Conservation (phyloP, 2,329 filamentous ascomycete species). For the Xylariaceae sp. region DNA sequence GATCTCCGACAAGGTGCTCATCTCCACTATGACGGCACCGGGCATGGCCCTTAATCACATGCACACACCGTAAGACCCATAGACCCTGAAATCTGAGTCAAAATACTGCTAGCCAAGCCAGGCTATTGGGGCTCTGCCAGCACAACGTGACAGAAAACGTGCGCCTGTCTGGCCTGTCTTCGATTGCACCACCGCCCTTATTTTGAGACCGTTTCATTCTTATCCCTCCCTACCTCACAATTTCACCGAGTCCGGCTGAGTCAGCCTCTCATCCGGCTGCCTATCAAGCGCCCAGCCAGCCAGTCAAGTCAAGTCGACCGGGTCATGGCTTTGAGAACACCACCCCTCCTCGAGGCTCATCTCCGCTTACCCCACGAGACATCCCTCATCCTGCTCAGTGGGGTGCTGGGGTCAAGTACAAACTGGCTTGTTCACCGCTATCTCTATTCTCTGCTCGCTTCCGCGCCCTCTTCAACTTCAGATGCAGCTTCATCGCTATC, state of each 20-base stretch:
- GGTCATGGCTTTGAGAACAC: slow-evolving; percentile 50
- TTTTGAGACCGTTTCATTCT: neutral
- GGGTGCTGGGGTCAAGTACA: slow-evolving; percentile 59
- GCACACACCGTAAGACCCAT: slow-evolving; percentile 12
- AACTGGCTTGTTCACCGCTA: slow-evolving; percentile 64
- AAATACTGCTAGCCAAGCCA: too few species aligned
- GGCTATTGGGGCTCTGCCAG: too few species aligned
- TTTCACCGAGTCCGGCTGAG: neutral
- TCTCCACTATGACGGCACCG: slow-evolving; percentile 17
- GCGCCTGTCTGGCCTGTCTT: neutral
- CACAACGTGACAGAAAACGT: too few species aligned
- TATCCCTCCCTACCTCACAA: neutral
- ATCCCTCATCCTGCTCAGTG: slow-evolving; percentile 64
- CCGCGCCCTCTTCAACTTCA: slow-evolving; percentile 10
- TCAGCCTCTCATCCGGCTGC: neutral
- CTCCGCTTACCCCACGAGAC: slow-evolving; percentile 53
- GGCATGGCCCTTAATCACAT: slow-evolving; percentile 18
- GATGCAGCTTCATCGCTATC: too few species aligned
- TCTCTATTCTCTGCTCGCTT: slow-evolving; percentile 44
- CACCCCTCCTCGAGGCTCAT: slow-evolving; percentile 62
- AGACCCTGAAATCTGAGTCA: slow-evolving; percentile 3
- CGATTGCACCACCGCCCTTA: neutral
- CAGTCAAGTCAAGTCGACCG: neutral
- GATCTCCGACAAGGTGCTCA: neutral
- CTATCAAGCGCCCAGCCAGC: slow-evolving; percentile 1